Base-by-base conservation (phyloP, 805 yeast species). In the Candida tammaniensis region DNA sequence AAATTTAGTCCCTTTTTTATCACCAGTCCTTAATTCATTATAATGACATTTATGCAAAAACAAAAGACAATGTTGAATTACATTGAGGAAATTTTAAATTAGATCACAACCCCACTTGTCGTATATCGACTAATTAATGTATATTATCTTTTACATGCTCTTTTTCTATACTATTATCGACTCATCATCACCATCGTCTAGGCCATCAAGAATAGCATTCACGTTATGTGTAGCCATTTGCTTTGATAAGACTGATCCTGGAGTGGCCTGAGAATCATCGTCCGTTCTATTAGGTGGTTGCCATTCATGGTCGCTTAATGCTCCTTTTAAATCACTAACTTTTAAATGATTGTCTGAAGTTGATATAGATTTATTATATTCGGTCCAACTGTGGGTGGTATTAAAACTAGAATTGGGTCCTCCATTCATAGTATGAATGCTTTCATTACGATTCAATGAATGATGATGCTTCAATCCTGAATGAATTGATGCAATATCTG, bases 401-500 rank as follows among this genome's bases (percentile, higher is more conserved):
- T 31, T 32, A 24, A 24, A 44, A 16, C 41, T 33, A 11, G 40
- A 30, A 22, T 33, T 32, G n/a, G 17, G 13, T 7, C 21, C 27
- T n/a, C 15, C 16, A 12, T 12, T 24, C 4, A 31, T 30, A 26
- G 23, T 28, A 31, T 23, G 18, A 16, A 12, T 20, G 25, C 16
- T 28, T 17, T 10, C 29, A 17, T 14, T 16, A 11, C 20, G 14
- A 17, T 16, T 16, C 33, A 27, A 28, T 30, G 27, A n/a, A 31
- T 23, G 18, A 34, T 36, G 3, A 26, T 17, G 16, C 27, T 37
- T 36, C 35, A 35, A 57, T 36, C 63, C 70, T 2, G 68, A 61
- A 36, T 64, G 67, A 28, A 66, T 66, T 4, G 70, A 62, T 5
- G 60, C 51, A 15, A 66, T 66, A 38, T 66, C 72, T 24, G 58